Evolutionary conservation across 2,329 filamentous ascomycete genomes (phyloP).

Genomic region (Microcera coccophila): DNA sequence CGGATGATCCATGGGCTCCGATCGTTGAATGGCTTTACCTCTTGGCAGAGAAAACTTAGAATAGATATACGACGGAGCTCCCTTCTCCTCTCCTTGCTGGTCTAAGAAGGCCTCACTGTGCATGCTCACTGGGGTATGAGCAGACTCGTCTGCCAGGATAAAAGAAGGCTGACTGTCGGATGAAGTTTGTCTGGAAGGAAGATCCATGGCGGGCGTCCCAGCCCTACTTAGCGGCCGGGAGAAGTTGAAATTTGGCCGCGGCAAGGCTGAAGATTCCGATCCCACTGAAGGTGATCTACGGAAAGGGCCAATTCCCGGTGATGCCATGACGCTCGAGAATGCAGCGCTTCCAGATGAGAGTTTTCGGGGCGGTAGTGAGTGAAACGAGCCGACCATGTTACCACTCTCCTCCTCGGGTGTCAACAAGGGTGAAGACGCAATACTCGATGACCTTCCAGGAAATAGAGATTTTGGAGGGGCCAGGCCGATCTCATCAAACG

Average conservation of each 20-base stretch:
- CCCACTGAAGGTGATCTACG: slow-evolving; percentile 78
- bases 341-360: slow-evolving; percentile 66
- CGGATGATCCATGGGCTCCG: slow-evolving; percentile 55
- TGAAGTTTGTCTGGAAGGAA: slow-evolving; percentile 59
- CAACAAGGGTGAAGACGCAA: slow-evolving; percentile 59
- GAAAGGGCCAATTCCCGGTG: slow-evolving; percentile 58
- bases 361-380: slow-evolving; percentile 70
- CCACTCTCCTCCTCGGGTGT: slow-evolving; percentile 67
- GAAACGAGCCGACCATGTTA: slow-evolving; percentile 50
- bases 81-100: slow-evolving; percentile 44
- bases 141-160: slow-evolving; percentile 59
- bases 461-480: slow-evolving; percentile 50
- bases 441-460: slow-evolving; percentile 54
- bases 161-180: slow-evolving; percentile 65
- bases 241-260: slow-evolving; percentile 84
- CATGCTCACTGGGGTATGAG: slow-evolving; percentile 68
- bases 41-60: slow-evolving; percentile 80
- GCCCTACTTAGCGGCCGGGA: slow-evolving; percentile 81
- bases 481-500: slow-evolving; percentile 50
- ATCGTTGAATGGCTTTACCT: slow-evolving; percentile 72
- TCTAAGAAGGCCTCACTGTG: slow-evolving; percentile 65
- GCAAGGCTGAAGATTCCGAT: slow-evolving; percentile 72
- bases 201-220: slow-evolving; percentile 56
- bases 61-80: slow-evolving; percentile 75
- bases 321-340: slow-evolving; percentile 43